These are phyloP conservation scores for Aspergillus fructus DNA, from an alignment of 2,329 filamentous ascomycete genomes.

Conservation along the genomic window DNA sequence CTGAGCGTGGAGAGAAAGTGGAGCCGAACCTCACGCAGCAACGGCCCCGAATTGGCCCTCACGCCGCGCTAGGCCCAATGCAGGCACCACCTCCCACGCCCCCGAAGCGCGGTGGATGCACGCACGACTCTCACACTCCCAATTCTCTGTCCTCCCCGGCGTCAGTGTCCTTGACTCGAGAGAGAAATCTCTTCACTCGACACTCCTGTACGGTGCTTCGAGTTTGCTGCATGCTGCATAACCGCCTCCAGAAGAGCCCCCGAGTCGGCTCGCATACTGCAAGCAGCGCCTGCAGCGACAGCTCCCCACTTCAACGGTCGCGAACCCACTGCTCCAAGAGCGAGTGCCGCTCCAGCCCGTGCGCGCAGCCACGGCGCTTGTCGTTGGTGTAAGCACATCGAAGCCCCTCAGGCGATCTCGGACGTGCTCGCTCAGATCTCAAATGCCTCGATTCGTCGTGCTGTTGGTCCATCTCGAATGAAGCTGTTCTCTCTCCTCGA, in stretches of 20 bases:
- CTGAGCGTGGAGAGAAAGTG: too few relatives aligned
- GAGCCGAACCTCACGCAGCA: too few relatives aligned
- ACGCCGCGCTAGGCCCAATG: too few relatives aligned
- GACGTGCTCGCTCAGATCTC: conserved; percentile 30
- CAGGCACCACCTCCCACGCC: too few relatives aligned
- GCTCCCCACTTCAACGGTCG: not conserved
- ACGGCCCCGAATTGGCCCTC: too few relatives aligned
- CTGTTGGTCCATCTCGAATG: conserved; percentile 26
- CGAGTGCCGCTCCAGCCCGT: not conserved
- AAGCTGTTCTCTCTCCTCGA: conserved; percentile 12
- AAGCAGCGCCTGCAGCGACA: not conserved
- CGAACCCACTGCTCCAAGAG: not conserved
- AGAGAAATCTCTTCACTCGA: too few relatives aligned
- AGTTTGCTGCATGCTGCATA: not conserved
- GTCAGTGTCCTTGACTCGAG: too few relatives aligned
- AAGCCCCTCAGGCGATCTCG: conserved; percentile 31
- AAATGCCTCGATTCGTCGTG: conserved; percentile 25
- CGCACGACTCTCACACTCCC: too few relatives aligned
- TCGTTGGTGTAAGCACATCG: conserved; percentile 12
- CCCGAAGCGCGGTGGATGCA: too few relatives aligned
- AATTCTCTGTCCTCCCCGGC: too few relatives aligned
- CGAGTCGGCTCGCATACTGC: not conserved
- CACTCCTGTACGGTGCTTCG: too few relatives aligned
- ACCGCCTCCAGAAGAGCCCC: not conserved
- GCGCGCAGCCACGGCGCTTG: not conserved